A percentile compares a stretch with the other conserved stretches of the same genome.
These are phyloP conservation scores for Lasiosphaeria miniovina DNA, from an alignment of 495 filamentous ascomycete species.

Conservation along the genomic window DNA sequence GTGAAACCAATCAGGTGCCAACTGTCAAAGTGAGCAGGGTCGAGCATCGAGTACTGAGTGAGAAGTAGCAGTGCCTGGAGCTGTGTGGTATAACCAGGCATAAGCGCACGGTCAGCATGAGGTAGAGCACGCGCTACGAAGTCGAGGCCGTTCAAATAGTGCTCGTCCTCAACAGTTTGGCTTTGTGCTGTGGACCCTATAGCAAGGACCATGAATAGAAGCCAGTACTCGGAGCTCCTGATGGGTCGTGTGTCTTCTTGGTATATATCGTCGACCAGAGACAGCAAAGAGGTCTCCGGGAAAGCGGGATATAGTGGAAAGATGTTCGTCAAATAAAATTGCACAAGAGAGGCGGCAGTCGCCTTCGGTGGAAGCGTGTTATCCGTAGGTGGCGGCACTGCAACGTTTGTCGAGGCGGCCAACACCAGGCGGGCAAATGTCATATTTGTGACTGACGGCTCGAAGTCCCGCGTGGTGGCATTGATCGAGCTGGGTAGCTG, in stretches of 20 bases:
- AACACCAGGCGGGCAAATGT: constrained; percentile 83
- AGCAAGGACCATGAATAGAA: constrained; percentile 83
- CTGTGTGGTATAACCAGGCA: constrained; percentile 74
- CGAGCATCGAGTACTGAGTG: constrained; percentile 81
- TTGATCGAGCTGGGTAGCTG: constrained; percentile 66
- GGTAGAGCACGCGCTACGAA: constrained; percentile 68
- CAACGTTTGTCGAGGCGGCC: constrained; percentile 65
- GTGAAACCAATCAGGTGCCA: constrained; percentile 90
- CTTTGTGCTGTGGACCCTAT: constrained; percentile 73
- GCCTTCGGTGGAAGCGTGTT: constrained; percentile 64
- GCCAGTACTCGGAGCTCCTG: constrained; percentile 75
- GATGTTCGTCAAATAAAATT: constrained; percentile 79
- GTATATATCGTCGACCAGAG: constrained; percentile 77
- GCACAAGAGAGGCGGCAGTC: constrained; percentile 61
- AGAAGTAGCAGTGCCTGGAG: constrained; percentile 84
- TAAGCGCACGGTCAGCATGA: constrained; percentile 74
- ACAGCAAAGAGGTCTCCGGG: constrained; percentile 67
- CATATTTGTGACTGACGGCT: constrained; percentile 77
- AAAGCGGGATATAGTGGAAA: constrained; percentile 78
- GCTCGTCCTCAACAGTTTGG: constrained; percentile 58
- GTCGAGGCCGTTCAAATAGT: constrained; percentile 60
- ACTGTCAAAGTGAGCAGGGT: constrained; percentile 82
- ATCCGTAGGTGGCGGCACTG: constrained; percentile 52
- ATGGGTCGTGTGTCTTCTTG: constrained; percentile 57
- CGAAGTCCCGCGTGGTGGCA: constrained; percentile 87